Percentiles rank a stretch among this genome's conserved stretches.
Evolutionary conservation across 2,329 filamentous ascomycete genomes (phyloP).

Genomic region (Colletotrichum costaricense): DNA sequence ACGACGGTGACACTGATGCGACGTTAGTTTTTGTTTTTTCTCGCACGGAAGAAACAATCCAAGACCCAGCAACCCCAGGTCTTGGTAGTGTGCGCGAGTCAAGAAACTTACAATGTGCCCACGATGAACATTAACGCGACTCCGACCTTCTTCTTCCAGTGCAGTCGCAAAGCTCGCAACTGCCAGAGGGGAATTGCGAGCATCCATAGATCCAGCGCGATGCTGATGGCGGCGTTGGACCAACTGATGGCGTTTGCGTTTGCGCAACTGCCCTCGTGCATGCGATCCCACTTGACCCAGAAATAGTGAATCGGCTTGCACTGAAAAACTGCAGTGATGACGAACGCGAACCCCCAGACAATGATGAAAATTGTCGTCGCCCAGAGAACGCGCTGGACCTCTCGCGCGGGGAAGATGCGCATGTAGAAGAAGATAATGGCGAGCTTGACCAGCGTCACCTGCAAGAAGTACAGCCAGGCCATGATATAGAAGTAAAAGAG

Average conservation of each 20-base stretch:
- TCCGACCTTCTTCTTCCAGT: conserved; percentile 56
- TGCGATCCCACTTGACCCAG: conserved; percentile 64
- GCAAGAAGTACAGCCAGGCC: conserved; percentile 54
- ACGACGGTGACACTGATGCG: conserved; percentile 41
- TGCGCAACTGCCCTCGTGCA: conserved; percentile 56
- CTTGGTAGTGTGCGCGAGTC: background rate
- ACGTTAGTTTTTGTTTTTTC: background rate
- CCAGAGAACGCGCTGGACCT: conserved; percentile 50
- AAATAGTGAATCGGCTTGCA: conserved; percentile 59
- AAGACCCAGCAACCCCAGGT: background rate
- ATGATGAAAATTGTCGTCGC: conserved; percentile 49
- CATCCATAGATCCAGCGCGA: conserved; percentile 60
- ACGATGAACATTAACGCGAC: conserved; percentile 58
- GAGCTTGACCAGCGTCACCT: conserved; percentile 56
- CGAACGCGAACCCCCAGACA: conserved; percentile 50
- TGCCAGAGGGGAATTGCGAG: conserved; percentile 57
- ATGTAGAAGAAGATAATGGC: conserved; percentile 63
- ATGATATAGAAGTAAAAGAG: conserved; percentile 52
- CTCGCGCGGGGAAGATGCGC: conserved; percentile 56
- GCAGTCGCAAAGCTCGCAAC: conserved; percentile 50
- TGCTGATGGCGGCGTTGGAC: conserved; percentile 59
- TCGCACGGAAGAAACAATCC: no score
- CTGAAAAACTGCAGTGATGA: conserved; percentile 55
- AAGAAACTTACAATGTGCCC: conserved; percentile 49
- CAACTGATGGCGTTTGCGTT: conserved; percentile 57